Evolutionary conservation across 108 stramenopile species (phyloP).

Genomic region (Nitzschia putrida): DNA sequence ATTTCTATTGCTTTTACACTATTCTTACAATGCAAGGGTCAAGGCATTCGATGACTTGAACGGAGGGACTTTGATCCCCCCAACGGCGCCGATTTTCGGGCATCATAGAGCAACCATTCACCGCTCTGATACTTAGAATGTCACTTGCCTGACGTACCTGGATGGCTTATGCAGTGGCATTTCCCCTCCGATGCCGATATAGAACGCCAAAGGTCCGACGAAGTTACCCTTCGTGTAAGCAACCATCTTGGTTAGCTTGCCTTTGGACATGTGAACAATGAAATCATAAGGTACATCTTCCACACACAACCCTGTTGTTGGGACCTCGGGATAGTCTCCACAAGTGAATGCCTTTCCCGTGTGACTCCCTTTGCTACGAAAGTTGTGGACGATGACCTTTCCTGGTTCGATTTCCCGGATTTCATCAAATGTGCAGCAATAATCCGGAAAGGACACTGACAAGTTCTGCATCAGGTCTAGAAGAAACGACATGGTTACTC

Average conservation of each 20-base stretch:
- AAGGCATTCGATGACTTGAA: too few relatives aligned
- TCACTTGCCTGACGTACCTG: too few relatives aligned
- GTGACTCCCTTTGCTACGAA: background rate
- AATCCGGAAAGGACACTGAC: background rate
- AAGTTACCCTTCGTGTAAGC: background rate
- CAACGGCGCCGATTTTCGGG: too few relatives aligned
- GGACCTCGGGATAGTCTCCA: background rate
- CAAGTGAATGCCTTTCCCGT: background rate
- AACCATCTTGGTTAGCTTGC: background rate
- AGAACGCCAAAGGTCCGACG: background rate
- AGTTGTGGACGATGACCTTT: background rate
- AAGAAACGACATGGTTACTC: background rate
- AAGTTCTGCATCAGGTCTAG: background rate
- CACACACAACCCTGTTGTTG: background rate
- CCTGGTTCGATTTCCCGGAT: background rate
- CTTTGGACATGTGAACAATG: background rate
- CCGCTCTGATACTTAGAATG: too few relatives aligned
- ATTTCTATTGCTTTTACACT: too few relatives aligned
- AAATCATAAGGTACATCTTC: background rate
- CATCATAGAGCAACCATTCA: too few relatives aligned
- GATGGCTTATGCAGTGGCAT: background rate
- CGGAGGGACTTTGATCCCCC: too few relatives aligned
- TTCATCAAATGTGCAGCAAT: background rate
- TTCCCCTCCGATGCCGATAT: background rate
- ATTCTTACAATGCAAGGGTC: too few relatives aligned